phyloP scores from a whole-genome alignment of 768 basidiomycete species.

The Termitomyces heimii region DNA sequence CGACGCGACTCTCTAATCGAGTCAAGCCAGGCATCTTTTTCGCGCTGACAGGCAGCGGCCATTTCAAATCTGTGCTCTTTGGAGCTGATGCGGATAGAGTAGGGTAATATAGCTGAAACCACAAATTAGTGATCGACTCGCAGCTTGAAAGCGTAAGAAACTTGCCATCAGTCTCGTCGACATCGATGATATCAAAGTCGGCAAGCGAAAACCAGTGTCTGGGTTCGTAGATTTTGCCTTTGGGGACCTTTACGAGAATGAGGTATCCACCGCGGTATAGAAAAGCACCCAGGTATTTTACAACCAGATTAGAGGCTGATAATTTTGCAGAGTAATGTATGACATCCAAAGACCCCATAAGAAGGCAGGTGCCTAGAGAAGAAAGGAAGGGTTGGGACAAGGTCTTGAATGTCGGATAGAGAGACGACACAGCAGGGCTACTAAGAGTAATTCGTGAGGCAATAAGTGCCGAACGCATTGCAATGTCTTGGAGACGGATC shows the following conservation, averaged over 20 bases:
- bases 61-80: conserved; percentile 78
- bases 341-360: conserved; percentile 86
- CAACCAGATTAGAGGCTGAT: conserved; percentile 48
- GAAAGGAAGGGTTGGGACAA: conserved; percentile 55
- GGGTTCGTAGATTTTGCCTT: conserved; percentile 77
- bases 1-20: conserved; percentile 52
- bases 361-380: conserved; percentile 71
- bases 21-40: conserved; percentile 84
- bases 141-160: conserved; percentile 7
- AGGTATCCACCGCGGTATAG: conserved; percentile 84
- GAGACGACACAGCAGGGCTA: conserved; percentile 20
- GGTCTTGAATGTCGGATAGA: conserved; percentile 26
- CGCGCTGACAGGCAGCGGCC: conserved; percentile 75
- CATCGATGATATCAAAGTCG: conserved; percentile 65
- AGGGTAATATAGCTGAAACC: conserved; percentile 71
- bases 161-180: conserved; percentile 71
- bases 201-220: conserved; percentile 82
- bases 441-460: conserved; percentile 53
- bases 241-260: conserved; percentile 80
- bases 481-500: conserved; percentile 56
- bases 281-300: conserved; percentile 89
- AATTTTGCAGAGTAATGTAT: conserved; percentile 55
- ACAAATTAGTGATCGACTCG: neutral
- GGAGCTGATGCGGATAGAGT: conserved; percentile 69
- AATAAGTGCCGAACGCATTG: conserved; percentile 62